Conservation (phyloP, 176 grass and related monocot species). For the Musa schizocarpa region DNA sequence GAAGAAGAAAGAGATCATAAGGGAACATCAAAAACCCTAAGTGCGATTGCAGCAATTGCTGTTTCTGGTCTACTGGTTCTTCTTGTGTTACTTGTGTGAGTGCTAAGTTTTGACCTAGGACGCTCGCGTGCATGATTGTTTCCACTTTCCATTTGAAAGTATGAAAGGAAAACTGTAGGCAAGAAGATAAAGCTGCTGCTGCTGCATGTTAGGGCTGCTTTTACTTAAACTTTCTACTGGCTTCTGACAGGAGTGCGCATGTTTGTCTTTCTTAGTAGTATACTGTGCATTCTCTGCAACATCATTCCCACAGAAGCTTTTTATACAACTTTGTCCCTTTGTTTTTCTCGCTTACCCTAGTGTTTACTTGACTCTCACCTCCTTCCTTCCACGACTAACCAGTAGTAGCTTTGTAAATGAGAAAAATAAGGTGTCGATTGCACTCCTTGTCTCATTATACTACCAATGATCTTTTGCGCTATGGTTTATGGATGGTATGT, state of each 20-base stretch:
- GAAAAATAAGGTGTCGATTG: too few relatives aligned
- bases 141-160: not conserved
- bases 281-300: slow-evolving; percentile 21
- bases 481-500: too few relatives aligned
- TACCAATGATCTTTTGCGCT: too few relatives aligned
- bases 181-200: slow-evolving; percentile 24
- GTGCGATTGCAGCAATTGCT: not conserved
- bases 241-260: slow-evolving; percentile 59
- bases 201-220: slow-evolving; percentile 13
- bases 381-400: not conserved
- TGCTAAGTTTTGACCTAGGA: not conserved
- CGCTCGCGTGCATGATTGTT: not conserved
- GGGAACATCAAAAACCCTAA: too few relatives aligned
- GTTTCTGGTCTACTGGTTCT: not conserved
- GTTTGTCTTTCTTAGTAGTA: slow-evolving; percentile 32
- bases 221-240: slow-evolving; percentile 8
- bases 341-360: too few relatives aligned
- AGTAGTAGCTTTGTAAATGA: too few relatives aligned
- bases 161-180: too few relatives aligned
- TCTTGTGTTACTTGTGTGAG: not conserved
- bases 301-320: slow-evolving; percentile 1
- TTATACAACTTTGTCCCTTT: not conserved
- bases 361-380: not conserved
- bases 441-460: too few relatives aligned
- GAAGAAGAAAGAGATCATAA: too few relatives aligned